Evolutionary conservation across 805 yeast genomes (phyloP).

Genomic region (Kuraishia piskuri): DNA sequence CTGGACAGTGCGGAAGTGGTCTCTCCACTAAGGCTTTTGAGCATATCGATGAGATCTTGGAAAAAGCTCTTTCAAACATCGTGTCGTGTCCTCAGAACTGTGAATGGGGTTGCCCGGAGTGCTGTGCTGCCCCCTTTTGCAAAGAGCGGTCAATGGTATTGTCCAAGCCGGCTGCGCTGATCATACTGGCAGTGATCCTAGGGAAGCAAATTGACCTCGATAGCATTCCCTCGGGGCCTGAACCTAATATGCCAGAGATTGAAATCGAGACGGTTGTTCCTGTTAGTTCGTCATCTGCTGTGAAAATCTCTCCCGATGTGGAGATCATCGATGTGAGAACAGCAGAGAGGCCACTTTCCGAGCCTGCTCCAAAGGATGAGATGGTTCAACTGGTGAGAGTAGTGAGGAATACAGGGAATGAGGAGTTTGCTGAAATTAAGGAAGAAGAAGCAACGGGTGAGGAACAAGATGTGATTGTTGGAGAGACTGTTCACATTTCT

Average conservation of each 20-base stretch:
- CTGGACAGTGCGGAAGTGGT: constrained; percentile 77
- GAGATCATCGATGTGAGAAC: constrained; percentile 37
- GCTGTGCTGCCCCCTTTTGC: constrained; percentile 80
- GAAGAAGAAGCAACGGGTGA: neutral
- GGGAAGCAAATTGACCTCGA: constrained; percentile 43
- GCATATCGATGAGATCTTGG: constrained; percentile 57
- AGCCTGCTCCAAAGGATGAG: constrained; percentile 14
- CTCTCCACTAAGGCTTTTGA: constrained; percentile 74
- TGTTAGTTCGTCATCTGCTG: constrained; percentile 33
- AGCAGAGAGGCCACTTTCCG: constrained; percentile 12
- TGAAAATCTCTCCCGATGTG: constrained; percentile 55
- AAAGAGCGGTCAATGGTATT: constrained; percentile 74
- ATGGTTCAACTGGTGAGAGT: constrained; percentile 6
- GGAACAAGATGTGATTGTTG: neutral
- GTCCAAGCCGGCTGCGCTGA: constrained; percentile 77
- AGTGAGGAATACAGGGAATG: neutral
- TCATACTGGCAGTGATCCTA: constrained; percentile 54
- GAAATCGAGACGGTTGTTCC: constrained; percentile 61
- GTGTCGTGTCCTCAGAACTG: constrained; percentile 61
- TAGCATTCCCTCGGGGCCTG: constrained; percentile 62
- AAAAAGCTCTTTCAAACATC: constrained; percentile 49
- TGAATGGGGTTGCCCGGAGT: constrained; percentile 66
- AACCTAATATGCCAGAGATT: constrained; percentile 62
- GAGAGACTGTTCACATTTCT: constrained; percentile 2
- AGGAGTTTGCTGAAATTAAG: neutral